Base-by-base conservation (phyloP, 78 protist species). In the Dictyostelium capitatum region DNA sequence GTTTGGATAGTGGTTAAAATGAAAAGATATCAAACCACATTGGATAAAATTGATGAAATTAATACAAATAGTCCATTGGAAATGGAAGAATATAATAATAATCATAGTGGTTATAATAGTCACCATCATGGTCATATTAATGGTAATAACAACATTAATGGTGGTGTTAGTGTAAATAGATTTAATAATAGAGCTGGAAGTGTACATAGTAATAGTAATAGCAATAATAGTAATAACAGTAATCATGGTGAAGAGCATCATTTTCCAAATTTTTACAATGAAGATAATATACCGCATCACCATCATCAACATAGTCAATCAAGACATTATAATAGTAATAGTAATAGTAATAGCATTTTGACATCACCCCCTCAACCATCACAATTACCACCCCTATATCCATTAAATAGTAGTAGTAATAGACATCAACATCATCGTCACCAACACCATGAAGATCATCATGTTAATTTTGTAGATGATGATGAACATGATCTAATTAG, bases 31-130 rank as follows among this genome's bases (percentile, higher is more conserved):
- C 48, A 72, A 43, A 17, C 53, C 0, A 14, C 54, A 19, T 30
- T 64, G 12, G 73, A 64, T 64, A 64, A 64, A 28, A 64, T 64
- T 11, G 79, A 72, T 43, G 53, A 72, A 6, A 37, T 72, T 37
- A 72, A 72, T 43, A 43, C 79, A 43, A 72, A 72, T 72, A 57
- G 67, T 23, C 79, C 28, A 72, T 64, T 64, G 48, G 79, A 43
- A 43, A 72, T 72, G 53, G 79, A 43, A 14, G 57, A 43, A 72
- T 72, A 47, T 67, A 46, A 32, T 73, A 70, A 41, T 70, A 70
- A 41, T 37, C 20, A 41, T 70, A 32, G n/a, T 67, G 28, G n/a
- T 72, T 25, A 12, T 43, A 20, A 20, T 37, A 73, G n/a, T 46
- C 20, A 47, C n/a, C 41, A 41, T 19, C 41, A 72, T 43, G 9